phyloP scores from a whole-genome alignment of 345 rosid species.

The Balakata baccata region DNA sequence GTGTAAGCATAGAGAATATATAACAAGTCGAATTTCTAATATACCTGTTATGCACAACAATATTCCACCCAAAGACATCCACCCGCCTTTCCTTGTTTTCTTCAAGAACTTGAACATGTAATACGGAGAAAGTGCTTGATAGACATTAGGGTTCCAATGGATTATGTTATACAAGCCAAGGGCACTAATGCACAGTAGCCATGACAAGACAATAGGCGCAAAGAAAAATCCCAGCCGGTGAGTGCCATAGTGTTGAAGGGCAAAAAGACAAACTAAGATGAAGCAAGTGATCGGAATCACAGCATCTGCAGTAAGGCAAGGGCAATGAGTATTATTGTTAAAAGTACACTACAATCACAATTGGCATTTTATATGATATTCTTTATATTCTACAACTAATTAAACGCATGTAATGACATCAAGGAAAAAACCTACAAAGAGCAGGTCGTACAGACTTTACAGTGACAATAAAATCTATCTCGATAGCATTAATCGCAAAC shows the following conservation, averaged over 20 bases:
- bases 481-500: too few species aligned
- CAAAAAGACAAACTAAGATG: slow-evolving; percentile 88
- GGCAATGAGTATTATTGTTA: not conserved
- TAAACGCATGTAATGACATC: not conserved
- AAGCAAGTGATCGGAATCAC: slow-evolving; percentile 94
- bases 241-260: slow-evolving; percentile 97
- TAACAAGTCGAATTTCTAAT: not conserved
- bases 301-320: slow-evolving; percentile 60
- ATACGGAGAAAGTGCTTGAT: slow-evolving; percentile 89
- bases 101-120: slow-evolving; percentile 97
- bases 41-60: slow-evolving; percentile 93
- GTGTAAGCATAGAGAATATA: not conserved
- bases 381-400: not conserved
- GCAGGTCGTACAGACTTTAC: too few species aligned
- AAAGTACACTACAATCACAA: not conserved
- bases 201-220: slow-evolving; percentile 77
- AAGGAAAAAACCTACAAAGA: too few species aligned
- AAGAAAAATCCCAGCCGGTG: slow-evolving; percentile 88
- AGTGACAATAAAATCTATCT: too few species aligned
- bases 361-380: not conserved
- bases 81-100: slow-evolving; percentile 87
- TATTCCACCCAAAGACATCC: slow-evolving; percentile 99
- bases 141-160: slow-evolving; percentile 79
- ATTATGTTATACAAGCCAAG: slow-evolving; percentile 89
- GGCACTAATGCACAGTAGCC: slow-evolving; percentile 87